Conservation (phyloP, 352 stramenopile genomes). For the Nannochloropsis limnetica region DNA sequence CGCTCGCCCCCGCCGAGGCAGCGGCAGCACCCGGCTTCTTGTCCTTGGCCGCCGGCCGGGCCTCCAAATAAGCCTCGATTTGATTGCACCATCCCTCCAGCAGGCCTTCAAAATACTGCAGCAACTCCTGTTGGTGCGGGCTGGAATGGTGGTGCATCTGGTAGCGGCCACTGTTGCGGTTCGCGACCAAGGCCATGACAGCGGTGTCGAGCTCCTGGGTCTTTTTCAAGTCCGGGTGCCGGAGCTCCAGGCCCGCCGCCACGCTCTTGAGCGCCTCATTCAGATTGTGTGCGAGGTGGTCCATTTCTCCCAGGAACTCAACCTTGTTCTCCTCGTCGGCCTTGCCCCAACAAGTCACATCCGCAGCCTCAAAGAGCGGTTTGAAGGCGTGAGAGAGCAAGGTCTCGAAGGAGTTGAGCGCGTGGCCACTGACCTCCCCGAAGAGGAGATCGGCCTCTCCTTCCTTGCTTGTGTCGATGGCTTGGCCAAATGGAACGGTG, state of each 20-base stretch:
- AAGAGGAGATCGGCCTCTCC: slow-evolving; percentile 60
- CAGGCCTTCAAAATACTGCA: slow-evolving; percentile 86
- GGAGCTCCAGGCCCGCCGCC: slow-evolving; percentile 81
- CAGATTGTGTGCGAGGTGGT: slow-evolving; percentile 81
- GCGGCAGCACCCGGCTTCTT: background rate
- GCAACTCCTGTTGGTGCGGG: slow-evolving; percentile 64
- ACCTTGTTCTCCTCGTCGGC: slow-evolving; percentile 77
- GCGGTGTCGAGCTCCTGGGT: slow-evolving; percentile 37
- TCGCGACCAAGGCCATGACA: slow-evolving; percentile 37
- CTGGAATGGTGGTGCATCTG: slow-evolving; percentile 51
- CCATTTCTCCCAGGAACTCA: slow-evolving; percentile 80
- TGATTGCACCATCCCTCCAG: slow-evolving; percentile 92
- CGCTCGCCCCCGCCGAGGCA: slow-evolving; percentile 44
- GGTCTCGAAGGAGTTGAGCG: slow-evolving; percentile 63
- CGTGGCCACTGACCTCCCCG: slow-evolving; percentile 61
- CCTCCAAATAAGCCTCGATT: slow-evolving; percentile 83
- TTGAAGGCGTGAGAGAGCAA: slow-evolving; percentile 70
- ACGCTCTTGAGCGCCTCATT: slow-evolving; percentile 89
- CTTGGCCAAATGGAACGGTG: background rate
- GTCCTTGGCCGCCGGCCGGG: slow-evolving; percentile 60
- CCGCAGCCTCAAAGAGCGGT: slow-evolving; percentile 77
- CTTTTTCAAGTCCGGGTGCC: slow-evolving; percentile 69
- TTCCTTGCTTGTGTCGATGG: slow-evolving; percentile 31
- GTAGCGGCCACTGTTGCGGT: slow-evolving; percentile 48
- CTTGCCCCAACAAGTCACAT: slow-evolving; percentile 81